Conservation (phyloP, 108 stramenopile genomes). For the Fragilaria crotonensis region DNA sequence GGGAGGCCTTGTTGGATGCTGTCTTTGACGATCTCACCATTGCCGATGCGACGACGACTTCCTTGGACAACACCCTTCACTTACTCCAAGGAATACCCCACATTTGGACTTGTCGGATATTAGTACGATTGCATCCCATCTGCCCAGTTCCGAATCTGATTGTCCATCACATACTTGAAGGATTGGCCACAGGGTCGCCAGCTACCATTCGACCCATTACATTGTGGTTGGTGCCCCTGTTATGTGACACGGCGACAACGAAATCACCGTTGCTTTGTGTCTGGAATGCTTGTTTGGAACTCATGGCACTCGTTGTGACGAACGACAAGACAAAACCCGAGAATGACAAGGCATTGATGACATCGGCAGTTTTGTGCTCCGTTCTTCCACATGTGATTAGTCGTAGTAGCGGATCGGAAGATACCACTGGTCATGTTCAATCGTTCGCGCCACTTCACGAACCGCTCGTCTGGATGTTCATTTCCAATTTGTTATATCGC, state of each 20-base stretch:
- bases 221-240: neutral
- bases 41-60: neutral
- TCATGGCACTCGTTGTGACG: neutral
- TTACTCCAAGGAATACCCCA: neutral
- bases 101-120: neutral
- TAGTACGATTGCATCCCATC: slow-evolving; percentile 4
- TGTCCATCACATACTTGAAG: neutral
- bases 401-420: slow-evolving; percentile 56
- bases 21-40: slow-evolving; percentile 3
- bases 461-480: slow-evolving; percentile 19
- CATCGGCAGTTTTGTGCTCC: slow-evolving; percentile 15
- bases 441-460: slow-evolving; percentile 45
- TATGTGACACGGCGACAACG: neutral
- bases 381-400: slow-evolving; percentile 41
- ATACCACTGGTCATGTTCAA: slow-evolving; percentile 53
- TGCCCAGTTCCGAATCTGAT: neutral
- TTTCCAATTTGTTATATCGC: neutral
- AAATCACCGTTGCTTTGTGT: neutral
- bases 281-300: neutral
- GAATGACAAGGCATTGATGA: neutral
- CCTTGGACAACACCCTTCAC: neutral
- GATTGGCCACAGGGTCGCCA: slow-evolving; percentile 5
- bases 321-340: neutral
- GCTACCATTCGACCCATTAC: neutral
- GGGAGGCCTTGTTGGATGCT: slow-evolving; percentile 13